Evolutionary conservation across 768 basidiomycete species (phyloP).

Genomic region (Hypsizygus marmoreus): DNA sequence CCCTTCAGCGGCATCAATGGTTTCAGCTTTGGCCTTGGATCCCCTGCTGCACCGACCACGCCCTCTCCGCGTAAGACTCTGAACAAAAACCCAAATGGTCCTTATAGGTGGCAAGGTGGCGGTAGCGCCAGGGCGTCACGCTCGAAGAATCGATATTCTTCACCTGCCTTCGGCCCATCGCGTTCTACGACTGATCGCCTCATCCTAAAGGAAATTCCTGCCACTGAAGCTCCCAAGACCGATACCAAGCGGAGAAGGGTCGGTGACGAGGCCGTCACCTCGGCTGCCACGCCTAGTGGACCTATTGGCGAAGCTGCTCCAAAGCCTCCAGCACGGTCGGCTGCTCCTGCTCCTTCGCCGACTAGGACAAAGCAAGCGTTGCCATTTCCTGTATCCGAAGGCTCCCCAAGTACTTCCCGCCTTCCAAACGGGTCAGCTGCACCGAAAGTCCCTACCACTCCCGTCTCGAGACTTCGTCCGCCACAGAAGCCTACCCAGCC

Average conservation of each 20-base stretch:
- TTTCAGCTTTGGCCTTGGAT: slow-evolving; percentile 20
- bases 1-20: slow-evolving; percentile 22
- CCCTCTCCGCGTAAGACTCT: slow-evolving; percentile 55
- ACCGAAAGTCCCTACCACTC: too few species aligned
- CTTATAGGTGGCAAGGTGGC: slow-evolving; percentile 73
- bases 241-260: slow-evolving; percentile 68
- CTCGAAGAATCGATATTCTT: slow-evolving; percentile 66
- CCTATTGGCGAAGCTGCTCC: slow-evolving; percentile 15
- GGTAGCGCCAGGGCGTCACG: slow-evolving; percentile 62
- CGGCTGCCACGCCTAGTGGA: slow-evolving; percentile 32
- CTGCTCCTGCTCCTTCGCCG: slow-evolving; percentile 37
- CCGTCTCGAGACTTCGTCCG: slow-evolving; percentile 43
- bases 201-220: slow-evolving; percentile 35
- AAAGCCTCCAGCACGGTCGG: slow-evolving; percentile 28
- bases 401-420: slow-evolving; percentile 28
- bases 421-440: slow-evolving; percentile 19
- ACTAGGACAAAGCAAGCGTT: slow-evolving; percentile 29
- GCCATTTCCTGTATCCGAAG: slow-evolving; percentile 36
- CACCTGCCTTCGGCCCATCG: slow-evolving; percentile 69
- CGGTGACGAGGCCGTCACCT: slow-evolving; percentile 40
- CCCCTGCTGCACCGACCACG: slow-evolving; percentile 18
- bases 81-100: slow-evolving; percentile 72
- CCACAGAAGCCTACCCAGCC: slow-evolving; percentile 58
- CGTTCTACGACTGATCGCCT: slow-evolving; percentile 42
- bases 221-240: slow-evolving; percentile 38